phyloP scores from a whole-genome alignment of 768 basidiomycete species.

The Podaxis sp. region DNA sequence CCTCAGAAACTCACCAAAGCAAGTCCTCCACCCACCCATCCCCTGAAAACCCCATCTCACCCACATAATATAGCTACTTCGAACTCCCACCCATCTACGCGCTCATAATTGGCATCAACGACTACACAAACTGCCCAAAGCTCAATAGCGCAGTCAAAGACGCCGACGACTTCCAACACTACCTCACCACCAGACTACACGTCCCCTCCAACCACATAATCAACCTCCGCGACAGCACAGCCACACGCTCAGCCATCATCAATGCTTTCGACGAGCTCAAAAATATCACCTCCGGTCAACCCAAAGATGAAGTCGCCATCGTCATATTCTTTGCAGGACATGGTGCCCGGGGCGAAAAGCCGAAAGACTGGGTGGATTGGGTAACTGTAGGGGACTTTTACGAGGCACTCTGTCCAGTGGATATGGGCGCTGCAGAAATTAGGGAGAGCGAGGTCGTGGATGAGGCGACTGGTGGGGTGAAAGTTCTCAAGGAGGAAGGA shows the following conservation, averaged over 20 bases:
- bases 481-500: neutral
- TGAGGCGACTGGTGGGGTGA: neutral
- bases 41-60: neutral
- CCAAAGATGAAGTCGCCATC: slow-evolving; percentile 30
- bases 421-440: slow-evolving; percentile 21
- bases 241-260: slow-evolving; percentile 37
- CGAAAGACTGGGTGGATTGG: slow-evolving; percentile 28
- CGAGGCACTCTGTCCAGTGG: slow-evolving; percentile 35
- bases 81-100: slow-evolving; percentile 28
- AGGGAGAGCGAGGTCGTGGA: neutral
- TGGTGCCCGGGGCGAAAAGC: slow-evolving; percentile 35
- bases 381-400: slow-evolving; percentile 28
- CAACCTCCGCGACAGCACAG: slow-evolving; percentile 36
- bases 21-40: slow-evolving; percentile 7
- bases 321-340: slow-evolving; percentile 48
- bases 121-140: slow-evolving; percentile 28
- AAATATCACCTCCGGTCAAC: slow-evolving; percentile 17
- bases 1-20: neutral
- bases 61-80: no score
- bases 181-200: slow-evolving; percentile 27
- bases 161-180: slow-evolving; percentile 37
- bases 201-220: slow-evolving; percentile 34
- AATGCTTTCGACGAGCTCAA: slow-evolving; percentile 26
- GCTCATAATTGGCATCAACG: slow-evolving; percentile 44
- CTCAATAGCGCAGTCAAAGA: slow-evolving; percentile 39